These are phyloP conservation scores for Juncus effusus DNA, from an alignment of 176 grass and related monocot genomes.

Conservation along the genomic window DNA sequence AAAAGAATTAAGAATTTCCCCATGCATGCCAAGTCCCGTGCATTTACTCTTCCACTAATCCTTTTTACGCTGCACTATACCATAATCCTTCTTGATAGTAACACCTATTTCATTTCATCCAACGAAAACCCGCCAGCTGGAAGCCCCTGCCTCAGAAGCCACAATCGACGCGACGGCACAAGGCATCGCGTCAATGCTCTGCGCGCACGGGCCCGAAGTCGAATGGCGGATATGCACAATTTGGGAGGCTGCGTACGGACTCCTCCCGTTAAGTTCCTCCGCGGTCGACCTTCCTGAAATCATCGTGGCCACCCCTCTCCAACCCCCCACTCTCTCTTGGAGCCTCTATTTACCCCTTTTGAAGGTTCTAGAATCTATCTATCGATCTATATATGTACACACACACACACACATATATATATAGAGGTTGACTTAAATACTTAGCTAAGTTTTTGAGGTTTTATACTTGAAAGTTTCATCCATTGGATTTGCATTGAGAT, in stretches of 20 bases:
- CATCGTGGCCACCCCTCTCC: slow-evolving; percentile 83
- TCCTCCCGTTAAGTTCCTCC: slow-evolving; percentile 91
- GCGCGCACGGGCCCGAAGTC: slow-evolving; percentile 96
- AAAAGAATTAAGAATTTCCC: too few relatives aligned
- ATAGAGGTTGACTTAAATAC: too few relatives aligned
- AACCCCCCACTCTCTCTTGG: slow-evolving; percentile 96
- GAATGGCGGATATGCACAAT: slow-evolving; percentile 99
- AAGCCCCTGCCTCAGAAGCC: slow-evolving; percentile 79
- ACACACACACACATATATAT: too few relatives aligned
- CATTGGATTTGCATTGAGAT: too few relatives aligned
- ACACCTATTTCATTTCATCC: not conserved
- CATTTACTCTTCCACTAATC: too few relatives aligned
- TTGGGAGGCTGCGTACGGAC: slow-evolving; percentile 98
- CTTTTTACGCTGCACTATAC: not conserved
- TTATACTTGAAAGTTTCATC: too few relatives aligned
- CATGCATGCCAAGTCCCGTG: too few relatives aligned
- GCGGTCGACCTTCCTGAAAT: slow-evolving; percentile 97
- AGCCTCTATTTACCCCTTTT: slow-evolving; percentile 84
- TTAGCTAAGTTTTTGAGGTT: too few relatives aligned
- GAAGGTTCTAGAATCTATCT: slow-evolving; percentile 37
- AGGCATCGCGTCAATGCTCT: slow-evolving; percentile 95
- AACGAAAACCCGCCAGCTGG: slow-evolving; percentile 50
- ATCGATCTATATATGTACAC: too few relatives aligned
- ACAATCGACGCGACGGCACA: slow-evolving; percentile 96
- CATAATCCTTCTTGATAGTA: slow-evolving; percentile 5